Evolutionary conservation across 2,329 filamentous ascomycete genomes (phyloP).

Genomic region (Coniochaeta sp.): DNA sequence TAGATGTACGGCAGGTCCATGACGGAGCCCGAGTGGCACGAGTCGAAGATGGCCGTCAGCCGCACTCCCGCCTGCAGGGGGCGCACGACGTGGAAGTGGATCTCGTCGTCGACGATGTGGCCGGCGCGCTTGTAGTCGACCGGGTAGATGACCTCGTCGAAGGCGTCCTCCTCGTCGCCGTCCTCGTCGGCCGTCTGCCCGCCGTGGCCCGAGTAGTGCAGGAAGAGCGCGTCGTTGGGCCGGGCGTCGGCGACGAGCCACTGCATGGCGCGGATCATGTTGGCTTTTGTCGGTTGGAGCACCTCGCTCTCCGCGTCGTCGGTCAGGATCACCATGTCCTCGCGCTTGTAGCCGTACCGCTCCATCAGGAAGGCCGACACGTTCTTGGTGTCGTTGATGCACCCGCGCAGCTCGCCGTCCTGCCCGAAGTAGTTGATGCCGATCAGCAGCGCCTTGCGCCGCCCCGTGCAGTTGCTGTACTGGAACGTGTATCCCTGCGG

Average conservation of each 20-base stretch:
- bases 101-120: slow-evolving; percentile 72
- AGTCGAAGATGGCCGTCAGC: slow-evolving; percentile 75
- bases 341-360: slow-evolving; percentile 62
- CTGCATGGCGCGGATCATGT: slow-evolving; percentile 67
- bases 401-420: slow-evolving; percentile 63
- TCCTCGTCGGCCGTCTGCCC: slow-evolving; percentile 68
- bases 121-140: slow-evolving; percentile 64
- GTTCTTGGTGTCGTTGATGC: slow-evolving; percentile 77
- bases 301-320: slow-evolving; percentile 66
- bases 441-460: slow-evolving; percentile 66
- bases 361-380: slow-evolving; percentile 64
- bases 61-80: slow-evolving; percentile 77
- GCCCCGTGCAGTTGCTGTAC: slow-evolving; percentile 68
- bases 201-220: slow-evolving; percentile 75
- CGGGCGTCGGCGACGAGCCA: slow-evolving; percentile 67
- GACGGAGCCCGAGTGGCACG: slow-evolving; percentile 71
- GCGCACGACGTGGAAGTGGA: slow-evolving; percentile 70
- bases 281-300: slow-evolving; percentile 66
- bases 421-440: slow-evolving; percentile 78
- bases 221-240: slow-evolving; percentile 70
- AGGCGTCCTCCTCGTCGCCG: slow-evolving; percentile 71
- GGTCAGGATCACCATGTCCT: slow-evolving; percentile 75
- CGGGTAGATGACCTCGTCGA: slow-evolving; percentile 73
- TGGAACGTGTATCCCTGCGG: slow-evolving; percentile 65
- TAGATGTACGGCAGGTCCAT: slow-evolving; percentile 75